Base-by-base conservation (phyloP, 2,329 filamentous ascomycete species). In the Chaetomiaceae sp. region DNA sequence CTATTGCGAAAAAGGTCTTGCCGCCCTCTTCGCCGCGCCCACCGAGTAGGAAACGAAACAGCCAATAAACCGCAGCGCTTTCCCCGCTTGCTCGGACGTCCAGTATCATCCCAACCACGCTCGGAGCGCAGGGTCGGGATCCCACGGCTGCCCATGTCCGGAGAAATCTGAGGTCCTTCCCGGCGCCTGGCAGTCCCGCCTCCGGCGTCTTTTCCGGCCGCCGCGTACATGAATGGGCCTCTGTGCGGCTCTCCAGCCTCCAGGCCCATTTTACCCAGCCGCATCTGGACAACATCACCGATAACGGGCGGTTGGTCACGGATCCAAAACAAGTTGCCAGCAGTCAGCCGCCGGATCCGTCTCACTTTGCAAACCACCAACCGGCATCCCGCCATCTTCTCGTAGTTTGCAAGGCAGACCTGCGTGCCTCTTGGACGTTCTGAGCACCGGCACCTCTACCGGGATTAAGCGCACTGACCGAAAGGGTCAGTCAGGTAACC, bases 21-120 rank as follows among this genome's bases (percentile, higher is more conserved):
- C n/a, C n/a, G n/a, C n/a, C n/a, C n/a, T n/a, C n/a, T n/a, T n/a
- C n/a, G n/a, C n/a, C n/a, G n/a, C n/a, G n/a, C n/a, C n/a, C n/a
- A n/a, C n/a, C 4, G 36, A 18, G 37, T 21, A 5, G 7, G 37
- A 40, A 40, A 40, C 37, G 20, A 40, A 13, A 20, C 37, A 40
- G 20, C 20, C 13, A 40, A 40, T 40, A 21, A 40, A 25, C 13
- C 37, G 5, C 21, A 20, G 30, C 23, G 14, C 4, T 9, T 5
- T 13, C 38, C 48, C 38, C 40, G 38, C 48, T 16, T 10, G 21
- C 48, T 40, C 45, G 40, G 48, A 29, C 20, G 7, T 37, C 37
- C 40, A 29, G 38, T 5, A 27, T 36, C 20, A 44, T 36, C 43
- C 37, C 27, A 38, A 27, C 47, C 36, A 20, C 40, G 34, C 25